Evolutionary conservation across 805 yeast genomes (phyloP), one percentile per base, ranked within the genome.

Genomic region (Trichomonascus vanleenenianus): DNA sequence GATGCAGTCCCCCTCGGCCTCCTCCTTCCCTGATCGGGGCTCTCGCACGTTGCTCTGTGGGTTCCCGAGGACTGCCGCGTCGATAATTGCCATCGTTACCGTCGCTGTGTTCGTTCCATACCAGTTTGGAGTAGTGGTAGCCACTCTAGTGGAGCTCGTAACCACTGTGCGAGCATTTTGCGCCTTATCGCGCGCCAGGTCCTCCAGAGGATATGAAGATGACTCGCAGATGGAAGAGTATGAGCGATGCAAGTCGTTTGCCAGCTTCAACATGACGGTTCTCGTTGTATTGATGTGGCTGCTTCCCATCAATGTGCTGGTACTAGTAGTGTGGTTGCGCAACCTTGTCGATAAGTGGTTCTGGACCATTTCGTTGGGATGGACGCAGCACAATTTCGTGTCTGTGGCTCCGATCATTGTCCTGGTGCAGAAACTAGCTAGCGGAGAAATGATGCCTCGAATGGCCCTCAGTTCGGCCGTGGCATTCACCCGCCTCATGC

Each of bases 351-450:
- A 86, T 15, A 76, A 12, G 15, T 12, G n/a, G 11, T 25, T 73
- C 53, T 85, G 95, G 95, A 75, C 72, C 45, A 84, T 93, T 0
- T 88, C 95, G 14, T 87, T 87, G 57, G 76, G 85, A 4, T 22
- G 27, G 27, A 83, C 95, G 0, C 95, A 87, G 60, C 95, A 89
- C 60, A 88, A 86, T 57, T 68, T 85, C 36, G 62, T 88, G 44
- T 83, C 95, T 0, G 75, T 88, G 19, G 65, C 82, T 11, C 95
- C 96, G 0, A 78, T 84, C 1, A 70, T 87, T 7, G 49, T 80
- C 8, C 57, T 85, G 34, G 74, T 76, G 38, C 82, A 78, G 53
- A 64, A 71, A 40, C 73, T 81, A 56, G 71, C 69, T 27, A 64
- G 72, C n/a, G 76, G 78, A 3, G 63, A 63, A 36, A 63, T 68